A percentile compares a stretch with the other conserved stretches of the same genome.
These are phyloP conservation scores for Exophiala calicioides DNA, from an alignment of 2,329 filamentous ascomycete species.

Conservation along the genomic window DNA sequence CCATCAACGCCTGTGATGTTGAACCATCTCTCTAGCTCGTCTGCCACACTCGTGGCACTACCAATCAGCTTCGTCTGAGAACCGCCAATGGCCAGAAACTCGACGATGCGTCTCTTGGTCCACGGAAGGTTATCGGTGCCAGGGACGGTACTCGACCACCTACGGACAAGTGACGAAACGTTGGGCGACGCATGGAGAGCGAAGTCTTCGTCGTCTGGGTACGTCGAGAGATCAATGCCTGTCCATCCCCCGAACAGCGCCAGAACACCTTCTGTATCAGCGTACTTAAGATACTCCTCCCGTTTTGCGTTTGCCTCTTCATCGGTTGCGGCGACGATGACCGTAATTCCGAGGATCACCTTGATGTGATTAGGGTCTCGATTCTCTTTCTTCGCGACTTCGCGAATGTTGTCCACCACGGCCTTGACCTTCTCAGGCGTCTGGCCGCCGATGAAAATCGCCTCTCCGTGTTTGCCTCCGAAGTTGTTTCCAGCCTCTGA, in stretches of 20 bases:
- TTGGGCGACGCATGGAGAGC: constrained; percentile 54
- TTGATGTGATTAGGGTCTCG: constrained; percentile 60
- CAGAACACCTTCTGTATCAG: constrained; percentile 54
- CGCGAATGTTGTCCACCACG: constrained; percentile 46
- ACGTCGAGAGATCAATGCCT: constrained; percentile 58
- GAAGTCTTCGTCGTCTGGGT: constrained; percentile 61
- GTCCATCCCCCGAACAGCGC: constrained; percentile 61
- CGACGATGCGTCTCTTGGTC: constrained; percentile 46
- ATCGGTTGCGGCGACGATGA: constrained; percentile 51
- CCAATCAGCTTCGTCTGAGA: constrained; percentile 53
- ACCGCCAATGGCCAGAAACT: constrained; percentile 51
- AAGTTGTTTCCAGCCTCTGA: constrained; percentile 46
- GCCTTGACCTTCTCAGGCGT: constrained; percentile 44
- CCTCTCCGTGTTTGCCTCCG: too few relatives aligned
- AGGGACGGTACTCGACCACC: constrained; percentile 27
- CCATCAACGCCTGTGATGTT: constrained; percentile 70
- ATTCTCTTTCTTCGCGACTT: constrained; percentile 46
- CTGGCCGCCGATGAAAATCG: too few relatives aligned
- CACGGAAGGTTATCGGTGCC: constrained; percentile 38
- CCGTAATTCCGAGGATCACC: constrained; percentile 54
- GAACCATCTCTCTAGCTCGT: constrained; percentile 68
- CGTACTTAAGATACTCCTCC: constrained; percentile 53
- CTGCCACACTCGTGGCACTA: constrained; percentile 64
- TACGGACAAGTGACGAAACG: constrained; percentile 45
- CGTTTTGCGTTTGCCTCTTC: constrained; percentile 57